These are phyloP conservation scores for Trypanosoma cruzi DNA, from an alignment of 208 protist genomes.

Conservation along the genomic window DNA sequence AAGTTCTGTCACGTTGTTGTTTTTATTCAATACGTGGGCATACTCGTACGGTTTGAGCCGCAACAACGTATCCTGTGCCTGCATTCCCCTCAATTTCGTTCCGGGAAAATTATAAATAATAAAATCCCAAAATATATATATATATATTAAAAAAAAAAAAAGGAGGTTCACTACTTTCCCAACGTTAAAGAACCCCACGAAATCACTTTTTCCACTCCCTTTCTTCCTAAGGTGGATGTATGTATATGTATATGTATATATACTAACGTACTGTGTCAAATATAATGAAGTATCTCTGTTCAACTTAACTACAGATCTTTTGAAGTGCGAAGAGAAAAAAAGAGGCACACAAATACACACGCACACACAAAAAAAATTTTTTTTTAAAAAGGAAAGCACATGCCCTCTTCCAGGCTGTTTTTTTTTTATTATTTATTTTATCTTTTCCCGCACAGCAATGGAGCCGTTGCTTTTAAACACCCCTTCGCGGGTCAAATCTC, in stretches of 20 bases:
- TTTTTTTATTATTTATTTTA: not conserved
- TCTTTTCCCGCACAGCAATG: not conserved
- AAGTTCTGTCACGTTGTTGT: constrained; percentile 59
- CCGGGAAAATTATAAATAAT: not conserved
- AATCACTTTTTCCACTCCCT: not conserved
- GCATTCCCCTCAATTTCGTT: not conserved
- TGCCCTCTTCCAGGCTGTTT: not conserved
- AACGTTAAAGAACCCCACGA: not conserved
- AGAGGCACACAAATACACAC: too few species aligned
- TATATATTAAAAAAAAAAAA: not conserved
- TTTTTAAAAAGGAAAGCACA: not conserved
- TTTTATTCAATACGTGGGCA: constrained; percentile 73
- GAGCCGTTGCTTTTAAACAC: not conserved
- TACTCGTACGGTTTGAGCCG: constrained; percentile 68
- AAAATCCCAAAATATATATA: not conserved
- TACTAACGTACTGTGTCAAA: not conserved
- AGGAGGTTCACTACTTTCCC: not conserved
- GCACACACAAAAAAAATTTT: too few species aligned
- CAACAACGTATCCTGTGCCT: constrained; percentile 28
- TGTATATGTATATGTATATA: not conserved
- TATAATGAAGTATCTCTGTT: not conserved
- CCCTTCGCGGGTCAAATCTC: not conserved
- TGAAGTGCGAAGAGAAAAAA: not conserved
- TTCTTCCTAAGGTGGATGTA: not conserved
- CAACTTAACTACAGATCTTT: not conserved